Conservation (phyloP, 352 stramenopile species). For the Phytopythium oedochilum region DNA sequence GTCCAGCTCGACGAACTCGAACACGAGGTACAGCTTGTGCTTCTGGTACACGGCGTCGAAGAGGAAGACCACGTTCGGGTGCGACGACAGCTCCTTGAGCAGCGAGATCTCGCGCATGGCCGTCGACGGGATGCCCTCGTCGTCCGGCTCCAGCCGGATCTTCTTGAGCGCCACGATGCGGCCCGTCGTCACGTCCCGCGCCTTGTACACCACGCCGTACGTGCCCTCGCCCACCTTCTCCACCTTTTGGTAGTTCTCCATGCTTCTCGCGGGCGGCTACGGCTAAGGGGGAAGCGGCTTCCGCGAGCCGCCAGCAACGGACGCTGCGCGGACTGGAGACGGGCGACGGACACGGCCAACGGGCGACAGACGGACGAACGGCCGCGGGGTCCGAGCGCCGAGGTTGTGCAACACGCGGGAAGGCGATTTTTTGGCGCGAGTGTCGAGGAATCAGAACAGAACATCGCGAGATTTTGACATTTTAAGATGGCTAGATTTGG, state of each 20-base stretch:
- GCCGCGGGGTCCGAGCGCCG: too few relatives aligned
- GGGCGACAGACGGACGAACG: too few relatives aligned
- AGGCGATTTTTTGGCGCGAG: background rate
- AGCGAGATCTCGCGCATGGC: conserved; percentile 98
- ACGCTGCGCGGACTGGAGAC: too few relatives aligned
- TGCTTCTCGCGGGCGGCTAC: background rate
- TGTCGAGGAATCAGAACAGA: background rate
- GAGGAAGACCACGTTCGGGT: conserved; percentile 93
- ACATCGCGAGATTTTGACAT: too few relatives aligned
- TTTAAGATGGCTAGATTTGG: too few relatives aligned
- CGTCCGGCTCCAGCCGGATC: conserved; percentile 87
- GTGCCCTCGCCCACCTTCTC: conserved; percentile 92
- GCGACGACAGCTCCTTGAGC: conserved; percentile 91
- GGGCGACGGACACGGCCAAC: too few relatives aligned
- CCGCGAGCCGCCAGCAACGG: too few relatives aligned
- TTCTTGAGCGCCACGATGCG: conserved; percentile 95
- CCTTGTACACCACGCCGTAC: conserved; percentile 97
- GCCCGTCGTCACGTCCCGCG: conserved; percentile 83
- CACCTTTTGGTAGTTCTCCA: conserved; percentile 87
- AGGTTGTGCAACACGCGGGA: background rate
- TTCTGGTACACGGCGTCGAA: conserved; percentile 83
- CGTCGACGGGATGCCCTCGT: conserved; percentile 97
- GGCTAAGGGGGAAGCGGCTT: too few relatives aligned
- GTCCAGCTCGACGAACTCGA: conserved; percentile 86
- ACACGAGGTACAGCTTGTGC: conserved; percentile 86